Base-by-base conservation (phyloP, 1,284 basidiomycete genomes). In the Chiua sp. region DNA sequence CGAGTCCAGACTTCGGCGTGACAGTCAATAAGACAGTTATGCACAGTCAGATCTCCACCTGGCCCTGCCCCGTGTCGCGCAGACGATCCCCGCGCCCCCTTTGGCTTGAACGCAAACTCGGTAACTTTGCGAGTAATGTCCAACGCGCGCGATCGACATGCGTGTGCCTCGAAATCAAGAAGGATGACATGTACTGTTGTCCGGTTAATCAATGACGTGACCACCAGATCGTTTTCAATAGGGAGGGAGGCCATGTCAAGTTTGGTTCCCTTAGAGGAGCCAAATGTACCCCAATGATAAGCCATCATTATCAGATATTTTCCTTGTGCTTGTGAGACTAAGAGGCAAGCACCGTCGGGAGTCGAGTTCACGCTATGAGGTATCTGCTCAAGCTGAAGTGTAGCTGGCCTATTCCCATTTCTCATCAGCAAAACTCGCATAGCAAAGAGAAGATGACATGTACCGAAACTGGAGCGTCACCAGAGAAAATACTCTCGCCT, bases 1-100 rank as follows among this genome's bases (percentile, higher is more conserved):
- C 85, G 81, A 4, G 80, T 83, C 86, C 86, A 88, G 47, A 87
- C 81, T 22, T 88, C 86, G 0, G 77, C 66, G 57, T 86, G 80
- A 55, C 84, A 86, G 59, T 87, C 83, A 8, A 88, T 70, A 11
- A 88, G 71, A 51, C 75, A 80, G 55, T 87, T 87, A 62, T 85
- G 79, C 6, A 65, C 59, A 0, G 56, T 50, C 3, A 30, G 55
- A 13, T 32, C 51, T 33, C 23, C 44, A 1, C 37, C 55, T 1
- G 44, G 15, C 16, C 37, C 37, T 16, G 22, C 60, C 4, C 74
- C 50, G 65, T 72, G 61, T 7, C 64, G 63, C 2, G 56, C 59
- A 26, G 65, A 66, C 3, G 60, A 59, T 1, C 54, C 37, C 3
- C 59, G 64, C 10, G 55, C 57, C 3, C 62, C 65, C 2, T 77